Percentiles rank a stretch among this genome's conserved stretches.
Conservation (phyloP, 805 yeast genomes). For the Ogataea glucozyma region DNA sequence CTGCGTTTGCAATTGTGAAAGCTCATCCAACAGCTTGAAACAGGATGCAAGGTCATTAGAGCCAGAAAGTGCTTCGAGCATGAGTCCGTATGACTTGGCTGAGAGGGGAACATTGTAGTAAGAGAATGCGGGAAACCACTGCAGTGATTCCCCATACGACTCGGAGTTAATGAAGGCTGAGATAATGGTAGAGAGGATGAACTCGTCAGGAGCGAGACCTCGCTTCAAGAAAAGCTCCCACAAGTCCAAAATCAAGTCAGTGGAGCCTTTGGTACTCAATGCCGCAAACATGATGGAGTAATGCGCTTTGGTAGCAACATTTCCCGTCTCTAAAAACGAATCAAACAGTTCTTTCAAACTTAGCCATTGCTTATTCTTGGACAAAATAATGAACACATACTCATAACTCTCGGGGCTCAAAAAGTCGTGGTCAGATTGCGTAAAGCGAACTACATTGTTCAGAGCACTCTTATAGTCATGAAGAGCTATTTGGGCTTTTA, state of each 20-base stretch:
- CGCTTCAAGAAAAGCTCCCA: conserved; percentile 50
- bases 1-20: conserved; percentile 12
- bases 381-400: conserved; percentile 21
- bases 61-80: conserved; percentile 40
- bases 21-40: conserved; percentile 34
- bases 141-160: conserved; percentile 38
- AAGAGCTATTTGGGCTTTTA: conserved; percentile 18
- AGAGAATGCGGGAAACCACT: conserved; percentile 38
- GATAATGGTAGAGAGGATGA: conserved; percentile 48
- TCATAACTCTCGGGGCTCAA: conserved; percentile 20
- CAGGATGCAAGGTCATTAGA: conserved; percentile 38
- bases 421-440: conserved; percentile 12
- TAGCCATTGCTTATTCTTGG: conserved; percentile 43
- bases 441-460: conserved; percentile 6
- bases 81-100: conserved; percentile 34
- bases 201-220: conserved; percentile 47
- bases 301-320: conserved; percentile 50
- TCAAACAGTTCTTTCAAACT: conserved; percentile 58
- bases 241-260: conserved; percentile 38
- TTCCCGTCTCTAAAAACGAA: conserved; percentile 52
- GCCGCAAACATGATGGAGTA: conserved; percentile 64
- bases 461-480: conserved; percentile 19
- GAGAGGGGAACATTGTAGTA: conserved; percentile 33
- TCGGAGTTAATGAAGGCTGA: conserved; percentile 40
- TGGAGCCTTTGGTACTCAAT: conserved; percentile 53